Base-by-base conservation (phyloP, 805 yeast species). In the Ogataea henricii region DNA sequence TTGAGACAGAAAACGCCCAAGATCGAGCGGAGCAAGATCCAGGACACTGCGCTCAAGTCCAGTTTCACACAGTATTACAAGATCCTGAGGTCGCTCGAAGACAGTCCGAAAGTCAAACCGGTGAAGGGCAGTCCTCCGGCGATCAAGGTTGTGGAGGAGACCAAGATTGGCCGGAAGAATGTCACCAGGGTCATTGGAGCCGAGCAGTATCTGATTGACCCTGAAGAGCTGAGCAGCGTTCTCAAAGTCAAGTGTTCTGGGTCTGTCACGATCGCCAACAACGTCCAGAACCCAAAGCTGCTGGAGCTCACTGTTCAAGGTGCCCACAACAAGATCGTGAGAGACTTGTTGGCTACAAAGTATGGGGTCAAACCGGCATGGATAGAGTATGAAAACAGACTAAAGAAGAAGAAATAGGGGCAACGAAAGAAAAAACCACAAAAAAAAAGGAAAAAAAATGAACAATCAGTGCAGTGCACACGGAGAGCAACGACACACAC, bases 241-340 rank as follows among this genome's bases (percentile, higher is more conserved):
- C 67, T 92, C 53, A 82, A 85, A 49, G 81, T 82, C 17, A 83
- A 82, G 53, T 94, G 98, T 64, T 91, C 96, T 10, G 96, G 97
- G 0, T 88, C 97, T 0, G 77, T 94, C 0, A 83, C 96, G 0
- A 75, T 87, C 9, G 85, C 84, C 0, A 81, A 79, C 23, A 78
- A 81, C 35, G 70, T 72, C 13, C 78, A 77, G 33, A 76, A 79
- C 43, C 83, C 84, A 4, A 77, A 74, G 32, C 59, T 77, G 0
- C 65, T 73, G 34, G 95, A 88, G 58, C 89, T 94, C 3, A 76
- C 82, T 40, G 96, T 94, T 2, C 98, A 94, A 69, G 99, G 99
- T 0, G 87, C 92, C 2, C 98, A 92, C 63, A 82, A 82, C 20
- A 76, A 79, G 40, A 64, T 76, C 0, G 79, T 86, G 9, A 69